Base-by-base conservation (phyloP, 106 monocot species). In the Vanilla planifolia region DNA sequence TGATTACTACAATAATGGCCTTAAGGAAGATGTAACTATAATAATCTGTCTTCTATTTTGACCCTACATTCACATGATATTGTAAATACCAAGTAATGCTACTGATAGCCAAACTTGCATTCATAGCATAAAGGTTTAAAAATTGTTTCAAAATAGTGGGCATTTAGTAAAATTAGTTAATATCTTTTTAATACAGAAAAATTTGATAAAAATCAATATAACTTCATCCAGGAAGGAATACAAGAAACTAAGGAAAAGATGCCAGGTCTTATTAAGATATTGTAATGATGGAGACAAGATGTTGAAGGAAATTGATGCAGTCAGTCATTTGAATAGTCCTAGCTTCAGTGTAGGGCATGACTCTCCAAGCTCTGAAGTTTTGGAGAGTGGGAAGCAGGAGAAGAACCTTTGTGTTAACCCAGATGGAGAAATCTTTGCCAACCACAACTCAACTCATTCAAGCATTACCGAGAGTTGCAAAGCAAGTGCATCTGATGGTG, bases 221-320 rank as follows among this genome's bases (percentile, higher is more conserved):
- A 32, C 46, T 21, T 47, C 22, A 35, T 73, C 24, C 65, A 94
- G 93, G 70, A 83, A 85, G 55, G 82, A 82, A 63, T 94, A 80
- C 41, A 51, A 65, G 43, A 72, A 75, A 58, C 73, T 94, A 58
- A 89, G 93, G 45, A 76, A 53, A 59, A 56, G 43, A 45, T 94
- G 89, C 61, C 28, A 26, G 43, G 67, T 43, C 51, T 60, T 74
- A 26, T 69, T 67, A 28, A 64, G 63, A 27, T 67, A 43, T 23
- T 65, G 25, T 32, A 40, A 60, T 45, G 59, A 39, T 9, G 59
- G 44, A 30, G 61, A 59, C 16, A 60, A 75, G 48, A 63, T 75
- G 48, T 43, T 69, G 55, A 72, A 75, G 21, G 61, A 37, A 36
- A 60, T 59, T 14, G 76, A 29, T 44, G 41, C 59, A 67, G 28